Percentiles rank a stretch among this genome's conserved stretches.
Evolutionary conservation across 371 early-diverging fungal genomes (phyloP).

Genomic region (Zychaea mexicana): DNA sequence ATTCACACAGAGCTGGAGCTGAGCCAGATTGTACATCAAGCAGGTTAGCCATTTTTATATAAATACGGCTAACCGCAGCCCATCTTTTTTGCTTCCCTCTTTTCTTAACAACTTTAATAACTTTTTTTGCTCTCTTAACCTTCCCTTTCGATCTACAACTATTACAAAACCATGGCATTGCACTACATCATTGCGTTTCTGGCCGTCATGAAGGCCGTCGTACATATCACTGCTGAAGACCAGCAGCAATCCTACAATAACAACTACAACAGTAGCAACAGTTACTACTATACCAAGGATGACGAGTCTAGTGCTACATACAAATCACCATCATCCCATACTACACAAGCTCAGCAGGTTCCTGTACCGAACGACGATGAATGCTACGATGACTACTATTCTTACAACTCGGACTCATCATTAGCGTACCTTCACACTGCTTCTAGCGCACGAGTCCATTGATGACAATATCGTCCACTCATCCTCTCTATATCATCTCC

Average conservation of each 20-base stretch:
- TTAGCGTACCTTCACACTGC: background rate
- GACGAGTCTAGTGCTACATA: too few species aligned
- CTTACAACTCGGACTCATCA: background rate
- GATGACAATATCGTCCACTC: too few species aligned
- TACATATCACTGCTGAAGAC: constrained; percentile 1
- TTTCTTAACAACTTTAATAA: background rate
- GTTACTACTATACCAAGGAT: too few species aligned
- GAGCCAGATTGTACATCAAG: background rate
- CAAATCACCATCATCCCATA: background rate
- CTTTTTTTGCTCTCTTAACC: too few species aligned
- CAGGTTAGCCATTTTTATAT: background rate
- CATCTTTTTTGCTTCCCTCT: background rate
- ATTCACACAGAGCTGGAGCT: background rate
- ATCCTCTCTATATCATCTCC: too few species aligned
- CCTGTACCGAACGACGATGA: background rate
- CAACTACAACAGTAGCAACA: background rate
- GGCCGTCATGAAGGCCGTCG: constrained; percentile 1
- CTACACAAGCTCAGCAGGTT: too few species aligned
- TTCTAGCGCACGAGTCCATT: too few species aligned
- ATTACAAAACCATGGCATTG: background rate
- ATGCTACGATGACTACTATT: background rate
- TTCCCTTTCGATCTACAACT: background rate
- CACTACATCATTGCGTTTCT: background rate
- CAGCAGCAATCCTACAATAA: background rate
- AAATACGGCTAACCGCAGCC: background rate